These are phyloP conservation scores for Linum tenue DNA, from an alignment of 345 rosid genomes.

Conservation along the genomic window DNA sequence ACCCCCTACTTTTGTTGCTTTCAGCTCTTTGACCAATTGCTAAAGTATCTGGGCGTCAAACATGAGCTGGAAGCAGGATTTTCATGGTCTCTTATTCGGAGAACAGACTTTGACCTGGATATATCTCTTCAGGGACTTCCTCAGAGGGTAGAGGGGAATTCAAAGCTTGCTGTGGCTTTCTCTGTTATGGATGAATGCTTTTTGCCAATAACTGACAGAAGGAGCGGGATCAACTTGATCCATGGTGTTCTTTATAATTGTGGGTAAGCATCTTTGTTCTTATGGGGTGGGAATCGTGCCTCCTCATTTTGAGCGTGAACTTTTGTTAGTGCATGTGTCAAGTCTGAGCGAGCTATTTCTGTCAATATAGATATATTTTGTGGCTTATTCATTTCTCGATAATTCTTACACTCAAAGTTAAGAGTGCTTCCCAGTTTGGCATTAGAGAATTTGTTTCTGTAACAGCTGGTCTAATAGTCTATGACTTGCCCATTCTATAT, in stretches of 20 bases:
- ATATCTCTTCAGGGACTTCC: slow-evolving; percentile 15
- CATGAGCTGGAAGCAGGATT: slow-evolving; percentile 27
- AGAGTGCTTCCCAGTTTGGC: too few species aligned
- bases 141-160: slow-evolving; percentile 25
- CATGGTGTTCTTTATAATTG: slow-evolving; percentile 20
- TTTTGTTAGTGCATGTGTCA: neutral
- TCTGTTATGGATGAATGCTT: slow-evolving; percentile 33
- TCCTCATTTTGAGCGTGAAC: neutral
- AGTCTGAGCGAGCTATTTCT: neutral
- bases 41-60: slow-evolving; percentile 26
- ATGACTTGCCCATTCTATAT: too few species aligned
- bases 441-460: too few species aligned
- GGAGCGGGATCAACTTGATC: slow-evolving; percentile 24
- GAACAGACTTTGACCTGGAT: slow-evolving; percentile 15
- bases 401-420: too few species aligned
- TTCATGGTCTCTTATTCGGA: slow-evolving; percentile 25
- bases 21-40: slow-evolving; percentile 25
- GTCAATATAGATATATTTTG: too few species aligned
- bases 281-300: neutral
- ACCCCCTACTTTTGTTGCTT: slow-evolving; percentile 7
- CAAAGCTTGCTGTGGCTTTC: slow-evolving; percentile 26
- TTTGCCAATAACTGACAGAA: slow-evolving; percentile 27
- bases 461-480: too few species aligned
- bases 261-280: slow-evolving; percentile 14
- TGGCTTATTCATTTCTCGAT: too few species aligned